Conservation (phyloP, 345 rosid species). For the Nephelium lappaceum region DNA sequence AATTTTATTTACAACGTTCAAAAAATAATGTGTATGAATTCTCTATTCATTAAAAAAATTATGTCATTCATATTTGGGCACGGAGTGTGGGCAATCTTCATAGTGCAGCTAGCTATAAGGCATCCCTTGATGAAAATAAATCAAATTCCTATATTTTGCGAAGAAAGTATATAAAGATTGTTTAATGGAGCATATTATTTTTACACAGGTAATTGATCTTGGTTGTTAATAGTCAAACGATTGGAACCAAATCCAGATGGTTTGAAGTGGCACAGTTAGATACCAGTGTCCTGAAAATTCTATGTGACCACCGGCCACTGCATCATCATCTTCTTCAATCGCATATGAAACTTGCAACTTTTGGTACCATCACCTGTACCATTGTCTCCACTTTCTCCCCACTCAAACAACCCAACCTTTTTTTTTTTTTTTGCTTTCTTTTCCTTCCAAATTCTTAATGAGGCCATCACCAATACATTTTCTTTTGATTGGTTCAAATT, state of each 20-base stretch:
- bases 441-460: conserved; percentile 21
- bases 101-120: too few relatives aligned
- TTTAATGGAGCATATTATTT: too few relatives aligned
- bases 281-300: conserved; percentile 16
- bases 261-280: not conserved
- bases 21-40: too few relatives aligned
- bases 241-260: not conserved
- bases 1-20: too few relatives aligned
- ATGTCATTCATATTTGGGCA: too few relatives aligned
- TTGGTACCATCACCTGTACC: conserved; percentile 36
- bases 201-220: not conserved
- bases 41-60: too few relatives aligned
- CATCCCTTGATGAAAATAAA: too few relatives aligned
- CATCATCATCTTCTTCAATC: conserved; percentile 17
- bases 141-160: too few relatives aligned
- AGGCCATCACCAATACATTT: conserved; percentile 24
- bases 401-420: conserved; percentile 40
- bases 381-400: conserved; percentile 60
- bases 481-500: conserved; percentile 42
- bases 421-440: conserved; percentile 4
- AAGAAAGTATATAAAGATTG: too few relatives aligned
- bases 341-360: conserved; percentile 10
- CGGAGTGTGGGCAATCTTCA: too few relatives aligned
- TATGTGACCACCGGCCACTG: conserved; percentile 18
- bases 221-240: not conserved